Base-by-base conservation (phyloP, 108 stramenopile species). In the Thalassiosira profunda region DNA sequence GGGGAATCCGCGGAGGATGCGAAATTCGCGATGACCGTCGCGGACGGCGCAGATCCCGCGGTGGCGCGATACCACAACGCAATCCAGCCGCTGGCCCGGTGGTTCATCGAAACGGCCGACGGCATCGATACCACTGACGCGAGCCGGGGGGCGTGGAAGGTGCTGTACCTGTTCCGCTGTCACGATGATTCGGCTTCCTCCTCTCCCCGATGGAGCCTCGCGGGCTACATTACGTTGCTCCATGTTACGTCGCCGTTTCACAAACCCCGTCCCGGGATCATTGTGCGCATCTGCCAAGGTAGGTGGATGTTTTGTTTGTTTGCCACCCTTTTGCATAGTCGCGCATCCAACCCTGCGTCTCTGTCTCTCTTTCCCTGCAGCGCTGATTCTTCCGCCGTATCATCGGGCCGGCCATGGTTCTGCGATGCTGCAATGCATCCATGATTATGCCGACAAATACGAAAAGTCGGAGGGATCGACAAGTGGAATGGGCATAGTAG, bases 211-310 rank as follows among this genome's bases (percentile, higher is more conserved):
- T 74, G 43, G 25, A 62, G 72, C 11, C 53, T 82, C n/a, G 81
- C 72, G 14, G 81, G 81, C 24, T 82, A 82, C 72, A 55, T 63
- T 10, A 82, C 81, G 9, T 52, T 82, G n/a, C 68, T 78, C 79
- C 83, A 86, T 51, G 86, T 95, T 49, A 58, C 78, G 63, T 75
- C 90, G 7, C 91, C 89, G 44, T 92, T 95, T 63, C 66, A 67
- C 54, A 92, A 88, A 68, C 94, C 94, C 4, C 57, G 59, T 8
- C 84, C 88, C 9, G 94, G 94, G 14, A 74, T 87, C 33, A 67
- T 95, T 26, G 53, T 79, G 20, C 76, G 81, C 9, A 38, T 82
- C 31, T 82, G 81, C 41, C 81, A 82, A 53, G n/a, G n/a, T n/a
- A n/a, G n/a, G n/a, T n/a, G n/a, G n/a, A n/a, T n/a, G n/a, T n/a